Conservation (phyloP, 2,329 filamentous ascomycete species). For the Albifimbria verrucaria region DNA sequence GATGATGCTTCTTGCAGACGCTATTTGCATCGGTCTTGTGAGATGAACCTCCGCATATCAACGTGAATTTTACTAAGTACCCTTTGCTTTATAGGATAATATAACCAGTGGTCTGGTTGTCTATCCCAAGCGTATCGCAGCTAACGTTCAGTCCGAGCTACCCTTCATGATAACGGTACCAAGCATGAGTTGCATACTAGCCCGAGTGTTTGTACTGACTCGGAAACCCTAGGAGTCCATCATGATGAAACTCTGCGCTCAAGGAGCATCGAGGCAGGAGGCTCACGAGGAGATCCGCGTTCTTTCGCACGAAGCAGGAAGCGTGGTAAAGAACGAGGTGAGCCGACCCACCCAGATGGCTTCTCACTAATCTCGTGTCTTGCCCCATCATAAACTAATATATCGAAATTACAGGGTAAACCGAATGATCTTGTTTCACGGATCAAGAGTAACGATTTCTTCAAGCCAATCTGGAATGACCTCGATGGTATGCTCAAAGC, state of each 20-base stretch:
- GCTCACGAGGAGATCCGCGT: slow-evolving; percentile 87
- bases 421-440: slow-evolving; percentile 79
- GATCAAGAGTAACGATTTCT: slow-evolving; percentile 71
- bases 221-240: slow-evolving; percentile 34
- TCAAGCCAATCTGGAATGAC: slow-evolving; percentile 67
- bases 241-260: slow-evolving; percentile 73
- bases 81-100: slow-evolving; percentile 46
- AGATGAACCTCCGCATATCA: slow-evolving; percentile 1
- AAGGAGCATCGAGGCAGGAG: slow-evolving; percentile 71
- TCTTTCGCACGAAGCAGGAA: slow-evolving; percentile 70
- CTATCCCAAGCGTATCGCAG: slow-evolving; percentile 52
- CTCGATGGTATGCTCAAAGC: slow-evolving; percentile 66
- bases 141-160: slow-evolving; percentile 44
- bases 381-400: neutral
- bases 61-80: neutral
- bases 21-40: slow-evolving; percentile 58
- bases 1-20: slow-evolving; percentile 64
- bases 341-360: neutral
- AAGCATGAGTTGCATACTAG: neutral
- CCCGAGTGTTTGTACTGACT: neutral
- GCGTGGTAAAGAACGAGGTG: slow-evolving; percentile 49
- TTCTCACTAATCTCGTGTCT: neutral
- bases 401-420: slow-evolving; percentile 54
- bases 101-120: slow-evolving; percentile 69
- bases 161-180: slow-evolving; percentile 74